These are phyloP conservation scores for Parascedosporium putredinis DNA, from an alignment of 2,329 filamentous ascomycete species.

Conservation along the genomic window DNA sequence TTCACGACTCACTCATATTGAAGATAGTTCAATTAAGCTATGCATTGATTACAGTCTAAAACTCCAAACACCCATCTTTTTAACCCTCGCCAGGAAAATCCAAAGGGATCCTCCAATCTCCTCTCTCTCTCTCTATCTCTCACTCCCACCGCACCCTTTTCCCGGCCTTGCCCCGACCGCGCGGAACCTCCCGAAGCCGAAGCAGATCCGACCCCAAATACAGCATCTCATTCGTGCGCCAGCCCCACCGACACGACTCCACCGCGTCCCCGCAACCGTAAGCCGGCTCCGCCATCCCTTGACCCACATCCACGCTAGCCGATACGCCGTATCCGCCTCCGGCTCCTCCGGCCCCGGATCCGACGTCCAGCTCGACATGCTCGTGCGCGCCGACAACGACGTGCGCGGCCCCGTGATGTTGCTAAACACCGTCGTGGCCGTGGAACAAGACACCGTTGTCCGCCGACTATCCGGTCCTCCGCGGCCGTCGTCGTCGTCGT, in stretches of 20 bases:
- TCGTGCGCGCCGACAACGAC: conserved; percentile 3
- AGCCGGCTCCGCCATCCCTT: conserved; percentile 27
- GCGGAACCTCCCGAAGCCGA: neutral
- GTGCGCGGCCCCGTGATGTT: conserved; percentile 7
- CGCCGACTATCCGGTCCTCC: neutral
- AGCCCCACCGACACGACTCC: conserved; percentile 23
- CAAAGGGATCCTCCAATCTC: too few relatives aligned
- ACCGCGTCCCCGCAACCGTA: conserved; percentile 21
- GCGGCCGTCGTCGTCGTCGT: neutral
- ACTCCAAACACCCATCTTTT: too few relatives aligned
- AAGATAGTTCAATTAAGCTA: too few relatives aligned
- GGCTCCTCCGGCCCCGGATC: neutral
- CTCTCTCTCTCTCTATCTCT: neutral
- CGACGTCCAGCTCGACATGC: neutral
- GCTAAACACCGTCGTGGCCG: neutral
- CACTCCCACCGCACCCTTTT: neutral
- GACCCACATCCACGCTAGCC: conserved; percentile 26
- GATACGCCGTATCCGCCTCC: conserved; percentile 16
- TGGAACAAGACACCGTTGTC: neutral
- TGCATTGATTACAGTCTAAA: too few relatives aligned
- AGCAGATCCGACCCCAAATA: neutral
- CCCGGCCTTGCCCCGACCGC: neutral
- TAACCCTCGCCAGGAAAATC: too few relatives aligned
- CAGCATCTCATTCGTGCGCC: conserved; percentile 15
- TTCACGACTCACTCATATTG: too few relatives aligned